Conservation (phyloP, 768 basidiomycete species). For the Tylopilus subfusipes region DNA sequence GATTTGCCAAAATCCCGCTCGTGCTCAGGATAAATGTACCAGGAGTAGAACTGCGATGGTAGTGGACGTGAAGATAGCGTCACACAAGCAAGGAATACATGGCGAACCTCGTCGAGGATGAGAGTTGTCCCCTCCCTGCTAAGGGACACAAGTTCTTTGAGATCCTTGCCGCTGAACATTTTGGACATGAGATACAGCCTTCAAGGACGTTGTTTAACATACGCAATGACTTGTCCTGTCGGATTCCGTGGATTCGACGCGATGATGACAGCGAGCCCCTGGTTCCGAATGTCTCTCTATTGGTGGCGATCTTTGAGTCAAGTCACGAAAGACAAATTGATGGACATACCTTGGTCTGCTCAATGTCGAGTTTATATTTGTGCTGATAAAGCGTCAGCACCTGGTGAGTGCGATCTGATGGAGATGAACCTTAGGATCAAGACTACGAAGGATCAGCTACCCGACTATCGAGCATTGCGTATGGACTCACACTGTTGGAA, state of each 20-base stretch:
- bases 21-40: slow-evolving; percentile 88
- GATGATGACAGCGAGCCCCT: slow-evolving; percentile 81
- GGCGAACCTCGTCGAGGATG: slow-evolving; percentile 72
- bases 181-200: slow-evolving; percentile 7
- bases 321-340: not conserved
- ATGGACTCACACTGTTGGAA: slow-evolving; percentile 76
- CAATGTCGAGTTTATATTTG: slow-evolving; percentile 75
- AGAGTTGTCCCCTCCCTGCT: slow-evolving; percentile 77
- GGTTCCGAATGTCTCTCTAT: slow-evolving; percentile 75
- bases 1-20: slow-evolving; percentile 72
- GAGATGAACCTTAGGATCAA: slow-evolving; percentile 42
- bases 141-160: slow-evolving; percentile 73
- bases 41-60: slow-evolving; percentile 75
- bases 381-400: slow-evolving; percentile 31
- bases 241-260: slow-evolving; percentile 97
- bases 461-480: not conserved
- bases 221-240: slow-evolving; percentile 85
- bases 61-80: not conserved
- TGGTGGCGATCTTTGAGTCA: not conserved
- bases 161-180: slow-evolving; percentile 62
- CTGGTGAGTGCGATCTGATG: not conserved
- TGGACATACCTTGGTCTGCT: slow-evolving; percentile 62
- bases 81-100: not conserved
- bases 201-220: slow-evolving; percentile 10
- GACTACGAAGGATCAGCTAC: slow-evolving; percentile 26